phyloP scores from a whole-genome alignment of 116 monocot species.

The Dioscorea cayenensis region DNA sequence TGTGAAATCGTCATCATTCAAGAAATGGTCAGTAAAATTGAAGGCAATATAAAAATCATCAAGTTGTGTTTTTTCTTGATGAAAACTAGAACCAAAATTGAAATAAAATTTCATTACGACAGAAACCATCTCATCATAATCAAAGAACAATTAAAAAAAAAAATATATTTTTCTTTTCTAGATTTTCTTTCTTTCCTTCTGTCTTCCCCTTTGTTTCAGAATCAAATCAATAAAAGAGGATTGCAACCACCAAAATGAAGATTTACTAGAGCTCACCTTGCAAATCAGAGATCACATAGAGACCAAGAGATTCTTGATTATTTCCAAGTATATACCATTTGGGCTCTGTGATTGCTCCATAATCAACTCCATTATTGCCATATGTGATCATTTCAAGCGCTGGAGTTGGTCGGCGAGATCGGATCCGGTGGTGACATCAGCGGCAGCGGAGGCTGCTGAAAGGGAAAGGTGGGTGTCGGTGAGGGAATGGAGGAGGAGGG shows the following conservation, averaged over 20 bases:
- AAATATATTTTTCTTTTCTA: too few relatives aligned
- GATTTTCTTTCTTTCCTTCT: background rate
- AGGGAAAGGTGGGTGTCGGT: too few relatives aligned
- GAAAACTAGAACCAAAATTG: constrained; percentile 9
- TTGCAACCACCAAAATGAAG: background rate
- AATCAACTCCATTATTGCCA: constrained; percentile 2
- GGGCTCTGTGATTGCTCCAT: constrained; percentile 17
- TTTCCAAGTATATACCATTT: constrained; percentile 79
- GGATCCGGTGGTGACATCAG: too few relatives aligned
- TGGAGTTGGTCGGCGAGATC: too few relatives aligned
- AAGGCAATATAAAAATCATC: background rate
- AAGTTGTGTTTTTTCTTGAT: too few relatives aligned
- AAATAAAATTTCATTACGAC: background rate
- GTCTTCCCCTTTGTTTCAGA: background rate
- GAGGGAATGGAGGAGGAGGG: too few relatives aligned
- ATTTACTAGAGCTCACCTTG: constrained; percentile 34
- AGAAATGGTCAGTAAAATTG: constrained; percentile 60
- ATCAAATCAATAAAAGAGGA: background rate
- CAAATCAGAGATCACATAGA: constrained; percentile 68
- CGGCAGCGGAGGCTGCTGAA: too few relatives aligned
- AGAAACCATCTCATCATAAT: too few relatives aligned
- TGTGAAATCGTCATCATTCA: too few relatives aligned
- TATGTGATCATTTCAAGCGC: too few relatives aligned
- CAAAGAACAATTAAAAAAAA: too few relatives aligned
- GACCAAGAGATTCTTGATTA: constrained; percentile 73